Conservation (phyloP, 2,329 filamentous ascomycete genomes). For the Scolecobasidium constrictum region DNA sequence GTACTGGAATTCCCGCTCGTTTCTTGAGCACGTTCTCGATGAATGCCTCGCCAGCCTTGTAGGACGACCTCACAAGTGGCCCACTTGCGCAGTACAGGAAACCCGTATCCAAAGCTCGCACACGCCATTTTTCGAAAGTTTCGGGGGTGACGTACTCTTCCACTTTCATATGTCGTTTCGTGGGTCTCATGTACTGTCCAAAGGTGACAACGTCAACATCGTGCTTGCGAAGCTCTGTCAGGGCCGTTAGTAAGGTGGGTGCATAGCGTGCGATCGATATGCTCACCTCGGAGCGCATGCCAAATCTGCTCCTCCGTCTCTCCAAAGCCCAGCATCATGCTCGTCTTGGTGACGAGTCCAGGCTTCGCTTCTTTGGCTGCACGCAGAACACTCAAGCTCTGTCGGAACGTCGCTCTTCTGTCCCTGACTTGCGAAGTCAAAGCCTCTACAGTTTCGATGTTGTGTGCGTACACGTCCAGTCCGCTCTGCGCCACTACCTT, state of each 20-base stretch:
- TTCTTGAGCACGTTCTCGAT: constrained; percentile 97
- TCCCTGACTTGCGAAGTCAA: constrained; percentile 86
- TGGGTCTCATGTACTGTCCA: constrained; percentile 99
- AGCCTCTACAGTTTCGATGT: constrained; percentile 87
- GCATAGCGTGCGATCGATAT: no score
- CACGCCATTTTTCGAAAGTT: constrained; percentile 83
- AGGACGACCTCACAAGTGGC: constrained; percentile 84
- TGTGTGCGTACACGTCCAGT: constrained; percentile 93
- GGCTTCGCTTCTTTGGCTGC: constrained; percentile 70
- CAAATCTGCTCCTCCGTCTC: constrained; percentile 82
- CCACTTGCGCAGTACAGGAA: constrained; percentile 96
- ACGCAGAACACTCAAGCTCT: constrained; percentile 69
- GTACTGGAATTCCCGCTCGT: constrained; percentile 31
- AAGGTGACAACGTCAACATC: constrained; percentile 94
- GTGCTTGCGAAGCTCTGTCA: constrained; percentile 60
- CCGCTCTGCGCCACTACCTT: constrained; percentile 73
- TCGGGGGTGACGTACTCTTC: constrained; percentile 89
- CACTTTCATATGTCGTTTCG: constrained; percentile 94
- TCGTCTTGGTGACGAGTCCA: constrained; percentile 93
- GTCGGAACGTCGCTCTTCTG: constrained; percentile 76
- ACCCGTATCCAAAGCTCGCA: constrained; percentile 83
- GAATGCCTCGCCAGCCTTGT: constrained; percentile 96
- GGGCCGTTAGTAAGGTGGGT: constrained; percentile 1
- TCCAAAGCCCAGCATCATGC: constrained; percentile 89
- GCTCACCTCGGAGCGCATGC: constrained; percentile 59